Percentiles rank a stretch among this genome's conserved stretches.
Conservation (phyloP, 257 asterid species). For the Mitragyna speciosa region DNA sequence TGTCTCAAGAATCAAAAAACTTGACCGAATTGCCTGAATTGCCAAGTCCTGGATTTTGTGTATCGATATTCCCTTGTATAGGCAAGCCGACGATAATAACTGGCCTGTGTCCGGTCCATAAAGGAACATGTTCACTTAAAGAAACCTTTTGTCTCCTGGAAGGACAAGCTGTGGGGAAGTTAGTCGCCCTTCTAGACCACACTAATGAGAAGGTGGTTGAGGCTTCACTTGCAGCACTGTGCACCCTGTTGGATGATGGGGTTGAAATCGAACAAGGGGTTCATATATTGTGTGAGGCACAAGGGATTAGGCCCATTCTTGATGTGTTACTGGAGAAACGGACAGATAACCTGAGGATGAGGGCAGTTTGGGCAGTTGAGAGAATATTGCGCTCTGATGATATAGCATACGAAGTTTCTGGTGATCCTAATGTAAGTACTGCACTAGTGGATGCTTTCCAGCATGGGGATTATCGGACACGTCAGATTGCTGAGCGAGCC, state of each 20-base stretch:
- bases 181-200: conserved; percentile 85
- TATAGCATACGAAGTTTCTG: conserved; percentile 58
- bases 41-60: conserved; percentile 58
- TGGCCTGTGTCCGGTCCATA: conserved; percentile 70
- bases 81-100: conserved; percentile 56
- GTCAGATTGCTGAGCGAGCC: conserved; percentile 92
- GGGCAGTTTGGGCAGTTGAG: conserved; percentile 92
- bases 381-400: conserved; percentile 67
- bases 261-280: conserved; percentile 77
- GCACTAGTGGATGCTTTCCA: conserved; percentile 93
- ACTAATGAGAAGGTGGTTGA: conserved; percentile 78
- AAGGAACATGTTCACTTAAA: conserved; percentile 66
- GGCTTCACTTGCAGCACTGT: conserved; percentile 84
- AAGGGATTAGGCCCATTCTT: conserved; percentile 69
- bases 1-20: conserved; percentile 69
- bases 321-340: conserved; percentile 75
- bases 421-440: conserved; percentile 74
- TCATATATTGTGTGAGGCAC: conserved; percentile 59
- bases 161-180: conserved; percentile 80
- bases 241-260: conserved; percentile 77
- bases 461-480: conserved; percentile 76
- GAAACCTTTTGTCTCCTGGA: conserved; percentile 79
- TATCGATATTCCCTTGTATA: conserved; percentile 65
- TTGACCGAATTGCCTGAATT: conserved; percentile 65
- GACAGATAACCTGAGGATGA: conserved; percentile 62